Conservation (phyloP, 1,284 basidiomycete genomes). For the Cutaneotrichosporon daszewskae region DNA sequence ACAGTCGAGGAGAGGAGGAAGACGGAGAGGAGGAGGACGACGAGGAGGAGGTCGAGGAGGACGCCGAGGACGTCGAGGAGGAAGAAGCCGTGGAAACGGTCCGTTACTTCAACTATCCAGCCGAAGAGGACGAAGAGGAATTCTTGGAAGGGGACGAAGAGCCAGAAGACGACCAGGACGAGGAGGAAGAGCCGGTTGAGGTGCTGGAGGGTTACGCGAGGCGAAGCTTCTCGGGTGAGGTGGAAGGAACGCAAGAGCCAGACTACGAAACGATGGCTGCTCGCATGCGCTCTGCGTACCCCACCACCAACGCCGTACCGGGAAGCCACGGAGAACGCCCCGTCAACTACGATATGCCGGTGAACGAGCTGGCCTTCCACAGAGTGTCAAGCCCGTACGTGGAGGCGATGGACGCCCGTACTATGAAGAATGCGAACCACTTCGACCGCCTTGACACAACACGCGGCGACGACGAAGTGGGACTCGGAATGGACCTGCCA, state of each 20-base stretch:
- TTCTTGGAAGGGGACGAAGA: neutral
- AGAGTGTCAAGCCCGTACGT: too few species aligned
- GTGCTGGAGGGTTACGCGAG: neutral
- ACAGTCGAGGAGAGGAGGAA: neutral
- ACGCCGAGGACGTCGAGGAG: neutral
- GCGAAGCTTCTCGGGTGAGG: neutral
- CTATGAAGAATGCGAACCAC: too few species aligned
- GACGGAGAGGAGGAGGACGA: neutral
- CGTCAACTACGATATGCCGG: too few species aligned
- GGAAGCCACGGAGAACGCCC: too few species aligned
- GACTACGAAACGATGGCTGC: neutral
- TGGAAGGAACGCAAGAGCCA: neutral
- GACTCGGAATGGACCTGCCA: too few species aligned
- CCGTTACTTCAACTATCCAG: neutral
- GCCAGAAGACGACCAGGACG: constrained; percentile 1
- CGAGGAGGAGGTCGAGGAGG: neutral
- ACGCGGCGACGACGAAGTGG: too few species aligned
- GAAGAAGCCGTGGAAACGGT: neutral
- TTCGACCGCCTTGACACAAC: too few species aligned
- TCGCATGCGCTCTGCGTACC: neutral
- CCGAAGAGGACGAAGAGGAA: constrained; percentile 8
- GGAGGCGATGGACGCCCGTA: too few species aligned
- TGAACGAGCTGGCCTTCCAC: too few species aligned
- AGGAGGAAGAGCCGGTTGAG: neutral
- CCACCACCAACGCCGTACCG: neutral